Evolutionary conservation across 257 asterid genomes (phyloP).

Genomic region (Petunia axillaris): DNA sequence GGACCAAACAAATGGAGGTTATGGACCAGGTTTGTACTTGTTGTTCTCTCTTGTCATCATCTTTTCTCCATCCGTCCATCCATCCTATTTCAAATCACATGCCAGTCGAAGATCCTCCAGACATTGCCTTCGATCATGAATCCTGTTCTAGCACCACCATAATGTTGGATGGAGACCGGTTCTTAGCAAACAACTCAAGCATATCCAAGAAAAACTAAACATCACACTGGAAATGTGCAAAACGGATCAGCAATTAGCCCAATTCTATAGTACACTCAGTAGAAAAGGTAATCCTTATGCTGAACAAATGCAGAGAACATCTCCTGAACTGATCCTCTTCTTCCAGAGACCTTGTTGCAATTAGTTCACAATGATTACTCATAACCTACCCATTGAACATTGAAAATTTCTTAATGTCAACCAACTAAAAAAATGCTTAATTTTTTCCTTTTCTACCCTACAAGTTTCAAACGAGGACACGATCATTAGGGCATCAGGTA

Average conservation of each 20-base stretch:
- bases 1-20: background rate
- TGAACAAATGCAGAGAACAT: background rate
- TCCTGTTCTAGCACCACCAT: background rate
- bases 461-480: background rate
- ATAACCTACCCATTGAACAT: background rate
- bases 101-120: conserved; percentile 9
- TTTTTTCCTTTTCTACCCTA: background rate
- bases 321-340: background rate
- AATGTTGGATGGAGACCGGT: background rate
- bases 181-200: conserved; percentile 20
- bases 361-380: background rate
- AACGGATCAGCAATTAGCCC: background rate
- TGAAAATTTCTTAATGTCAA: background rate
- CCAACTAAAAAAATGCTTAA: background rate
- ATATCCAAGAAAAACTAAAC: background rate
- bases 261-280: background rate
- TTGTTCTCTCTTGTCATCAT: background rate
- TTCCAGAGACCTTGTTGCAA: background rate
- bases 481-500: background rate
- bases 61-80: background rate
- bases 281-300: background rate
- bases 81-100: background rate
- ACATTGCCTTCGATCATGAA: background rate
- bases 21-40: background rate
- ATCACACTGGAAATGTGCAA: background rate